These are phyloP conservation scores for Colletotrichum aenigma DNA, from an alignment of 2,329 filamentous ascomycete species.

Conservation along the genomic window DNA sequence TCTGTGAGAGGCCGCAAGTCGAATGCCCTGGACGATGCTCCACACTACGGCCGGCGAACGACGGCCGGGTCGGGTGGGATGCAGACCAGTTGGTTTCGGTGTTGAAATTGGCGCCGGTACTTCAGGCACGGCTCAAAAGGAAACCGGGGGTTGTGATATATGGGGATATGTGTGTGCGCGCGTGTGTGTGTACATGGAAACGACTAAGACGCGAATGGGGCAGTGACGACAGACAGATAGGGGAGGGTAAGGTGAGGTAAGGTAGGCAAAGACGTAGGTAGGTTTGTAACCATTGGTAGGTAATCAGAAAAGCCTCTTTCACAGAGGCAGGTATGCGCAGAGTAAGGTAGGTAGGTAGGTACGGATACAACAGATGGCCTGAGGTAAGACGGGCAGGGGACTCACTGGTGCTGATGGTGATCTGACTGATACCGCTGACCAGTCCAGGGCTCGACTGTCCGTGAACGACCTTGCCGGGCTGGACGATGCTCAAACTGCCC, in stretches of 20 bases:
- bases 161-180: not conserved
- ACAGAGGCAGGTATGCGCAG: not conserved
- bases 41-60: not conserved
- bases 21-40: not conserved
- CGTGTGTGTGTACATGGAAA: not conserved
- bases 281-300: too few species aligned
- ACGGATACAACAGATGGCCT: not conserved
- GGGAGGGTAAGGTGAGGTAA: not conserved
- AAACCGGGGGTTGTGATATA: not conserved
- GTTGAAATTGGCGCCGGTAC: not conserved
- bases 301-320: not conserved
- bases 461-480: not conserved
- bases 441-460: not conserved
- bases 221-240: not conserved
- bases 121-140: not conserved
- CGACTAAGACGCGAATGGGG: not conserved
- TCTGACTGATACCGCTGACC: not conserved
- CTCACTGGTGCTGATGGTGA: not conserved
- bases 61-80: not conserved
- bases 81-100: not conserved
- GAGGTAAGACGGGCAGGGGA: not conserved
- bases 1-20: not conserved
- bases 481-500: not conserved
- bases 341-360: not conserved
- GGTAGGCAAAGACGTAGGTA: not conserved